Percentiles rank a stretch among this genome's conserved stretches.
These are phyloP conservation scores for Cryptococcus sp. DNA, from an alignment of 1,284 basidiomycete genomes.

Conservation along the genomic window DNA sequence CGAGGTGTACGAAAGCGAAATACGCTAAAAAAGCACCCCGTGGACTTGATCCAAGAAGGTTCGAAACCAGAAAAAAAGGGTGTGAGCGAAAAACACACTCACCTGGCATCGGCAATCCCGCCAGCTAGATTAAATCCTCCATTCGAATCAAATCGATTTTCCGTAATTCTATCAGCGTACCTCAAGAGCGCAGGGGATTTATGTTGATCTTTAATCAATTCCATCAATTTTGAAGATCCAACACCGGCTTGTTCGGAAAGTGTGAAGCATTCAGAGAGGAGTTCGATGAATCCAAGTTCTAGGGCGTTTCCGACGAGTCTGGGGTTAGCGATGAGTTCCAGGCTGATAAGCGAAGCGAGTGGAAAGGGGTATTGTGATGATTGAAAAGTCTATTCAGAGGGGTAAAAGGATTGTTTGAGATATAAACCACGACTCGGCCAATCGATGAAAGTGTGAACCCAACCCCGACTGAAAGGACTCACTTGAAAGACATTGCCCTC, in stretches of 20 bases:
- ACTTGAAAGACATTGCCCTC: constrained; percentile 69
- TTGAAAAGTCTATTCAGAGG: too few species aligned
- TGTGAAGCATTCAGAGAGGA: constrained; percentile 75
- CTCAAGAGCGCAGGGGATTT: constrained; percentile 25
- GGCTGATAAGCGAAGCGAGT: too few species aligned
- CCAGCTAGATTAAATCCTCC: constrained; percentile 81
- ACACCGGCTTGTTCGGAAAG: constrained; percentile 81
- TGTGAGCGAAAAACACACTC: constrained; percentile 20
- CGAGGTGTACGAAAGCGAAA: too few species aligned
- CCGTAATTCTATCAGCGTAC: constrained; percentile 29
- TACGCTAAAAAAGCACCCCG: too few species aligned
- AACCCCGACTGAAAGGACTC: constrained; percentile 49
- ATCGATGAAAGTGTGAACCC: neutral
- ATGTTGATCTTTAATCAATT: constrained; percentile 57
- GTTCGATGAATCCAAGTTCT: constrained; percentile 57
- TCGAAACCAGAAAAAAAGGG: neutral
- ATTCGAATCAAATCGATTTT: constrained; percentile 67
- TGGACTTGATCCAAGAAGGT: too few species aligned
- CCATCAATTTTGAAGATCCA: constrained; percentile 56
- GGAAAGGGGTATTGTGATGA: too few species aligned
- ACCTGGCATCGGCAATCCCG: constrained; percentile 76
- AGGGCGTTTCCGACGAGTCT: constrained; percentile 45
- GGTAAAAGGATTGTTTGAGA: too few species aligned
- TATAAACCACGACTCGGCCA: too few species aligned
- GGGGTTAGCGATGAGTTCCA: neutral